These are phyloP conservation scores for Elongisporangium anandrum DNA, from an alignment of 352 stramenopile species.

Conservation along the genomic window DNA sequence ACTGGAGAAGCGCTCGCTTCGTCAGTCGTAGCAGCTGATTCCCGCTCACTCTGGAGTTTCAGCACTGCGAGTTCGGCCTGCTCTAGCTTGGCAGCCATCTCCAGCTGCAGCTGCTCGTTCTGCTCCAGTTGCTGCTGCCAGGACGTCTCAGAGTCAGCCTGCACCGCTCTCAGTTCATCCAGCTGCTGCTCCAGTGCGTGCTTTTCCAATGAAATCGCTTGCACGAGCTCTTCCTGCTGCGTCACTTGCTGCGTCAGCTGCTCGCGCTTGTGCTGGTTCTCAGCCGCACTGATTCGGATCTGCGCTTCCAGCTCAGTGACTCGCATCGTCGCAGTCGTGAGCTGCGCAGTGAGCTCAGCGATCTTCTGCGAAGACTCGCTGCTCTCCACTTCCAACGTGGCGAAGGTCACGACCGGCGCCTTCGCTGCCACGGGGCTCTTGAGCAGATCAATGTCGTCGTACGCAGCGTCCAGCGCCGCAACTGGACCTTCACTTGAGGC, in stretches of 20 bases:
- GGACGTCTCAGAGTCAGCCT: background rate
- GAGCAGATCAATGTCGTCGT: constrained; percentile 60
- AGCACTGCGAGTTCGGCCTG: background rate
- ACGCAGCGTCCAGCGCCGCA: constrained; percentile 17
- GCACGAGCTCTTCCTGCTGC: constrained; percentile 33
- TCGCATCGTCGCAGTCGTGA: constrained; percentile 40
- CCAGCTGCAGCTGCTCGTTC: constrained; percentile 5
- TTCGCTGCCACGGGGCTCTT: constrained; percentile 9
- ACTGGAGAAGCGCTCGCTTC: background rate
- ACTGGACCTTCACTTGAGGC: constrained; percentile 1
- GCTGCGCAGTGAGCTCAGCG: constrained; percentile 14
- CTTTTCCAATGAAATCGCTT: constrained; percentile 15
- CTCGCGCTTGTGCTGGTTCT: constrained; percentile 6
- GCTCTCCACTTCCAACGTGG: constrained; percentile 6
- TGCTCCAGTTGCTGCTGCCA: constrained; percentile 9
- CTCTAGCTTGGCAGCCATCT: constrained; percentile 10
- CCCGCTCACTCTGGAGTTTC: background rate
- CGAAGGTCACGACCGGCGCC: constrained; percentile 3
- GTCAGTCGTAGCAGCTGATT: background rate
- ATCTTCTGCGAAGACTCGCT: background rate
- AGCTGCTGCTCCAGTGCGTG: constrained; percentile 20
- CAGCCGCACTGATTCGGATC: constrained; percentile 17
- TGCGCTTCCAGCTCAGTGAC: constrained; percentile 33
- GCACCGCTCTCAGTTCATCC: constrained; percentile 10
- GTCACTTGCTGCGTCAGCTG: constrained; percentile 23